A percentile compares a stretch with the other conserved stretches of the same genome.
phyloP scores from a whole-genome alignment of 441 rosid species.

The Aquilaria agallochum region DNA sequence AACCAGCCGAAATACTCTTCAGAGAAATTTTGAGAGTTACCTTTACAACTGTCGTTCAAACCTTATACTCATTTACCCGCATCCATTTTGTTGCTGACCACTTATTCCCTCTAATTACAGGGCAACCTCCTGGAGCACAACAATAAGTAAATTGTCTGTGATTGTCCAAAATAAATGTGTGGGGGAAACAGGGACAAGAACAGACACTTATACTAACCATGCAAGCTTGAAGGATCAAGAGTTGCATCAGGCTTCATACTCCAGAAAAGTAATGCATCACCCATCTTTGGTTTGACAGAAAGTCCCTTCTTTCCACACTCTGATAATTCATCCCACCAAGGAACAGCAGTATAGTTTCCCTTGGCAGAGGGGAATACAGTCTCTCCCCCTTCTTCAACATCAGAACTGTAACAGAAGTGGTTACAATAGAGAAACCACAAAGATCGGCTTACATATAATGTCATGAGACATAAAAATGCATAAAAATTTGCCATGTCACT shows the following conservation, averaged over 20 bases:
- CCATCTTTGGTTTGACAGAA: slow-evolving; percentile 69
- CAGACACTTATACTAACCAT: slow-evolving; percentile 38
- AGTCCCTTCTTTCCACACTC: slow-evolving; percentile 67
- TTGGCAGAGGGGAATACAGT: slow-evolving; percentile 66
- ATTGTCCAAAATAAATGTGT: slow-evolving; percentile 4
- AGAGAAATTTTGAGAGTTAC: slow-evolving; percentile 19
- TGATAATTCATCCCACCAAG: slow-evolving; percentile 73
- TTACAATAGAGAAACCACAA: slow-evolving; percentile 5
- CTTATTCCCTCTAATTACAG: slow-evolving; percentile 82
- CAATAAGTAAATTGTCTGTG: slow-evolving; percentile 5
- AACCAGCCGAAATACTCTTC: no score
- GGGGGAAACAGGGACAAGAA: neutral
- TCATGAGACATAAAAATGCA: neutral
- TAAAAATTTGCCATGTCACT: slow-evolving; percentile 18
- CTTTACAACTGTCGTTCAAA: slow-evolving; percentile 32
- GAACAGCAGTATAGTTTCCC: slow-evolving; percentile 56
- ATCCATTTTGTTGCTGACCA: slow-evolving; percentile 98
- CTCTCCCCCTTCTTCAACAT: slow-evolving; percentile 82
- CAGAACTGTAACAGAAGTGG: slow-evolving; percentile 39
- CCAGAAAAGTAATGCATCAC: slow-evolving; percentile 82
- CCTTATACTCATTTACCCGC: slow-evolving; percentile 64
- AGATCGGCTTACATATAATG: slow-evolving; percentile 1
- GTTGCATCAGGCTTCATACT: slow-evolving; percentile 71
- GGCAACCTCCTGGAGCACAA: slow-evolving; percentile 70
- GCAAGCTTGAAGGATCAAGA: slow-evolving; percentile 63